These are phyloP conservation scores for Fraxinus nigra DNA, from an alignment of 305 asterid species.

Conservation along the genomic window DNA sequence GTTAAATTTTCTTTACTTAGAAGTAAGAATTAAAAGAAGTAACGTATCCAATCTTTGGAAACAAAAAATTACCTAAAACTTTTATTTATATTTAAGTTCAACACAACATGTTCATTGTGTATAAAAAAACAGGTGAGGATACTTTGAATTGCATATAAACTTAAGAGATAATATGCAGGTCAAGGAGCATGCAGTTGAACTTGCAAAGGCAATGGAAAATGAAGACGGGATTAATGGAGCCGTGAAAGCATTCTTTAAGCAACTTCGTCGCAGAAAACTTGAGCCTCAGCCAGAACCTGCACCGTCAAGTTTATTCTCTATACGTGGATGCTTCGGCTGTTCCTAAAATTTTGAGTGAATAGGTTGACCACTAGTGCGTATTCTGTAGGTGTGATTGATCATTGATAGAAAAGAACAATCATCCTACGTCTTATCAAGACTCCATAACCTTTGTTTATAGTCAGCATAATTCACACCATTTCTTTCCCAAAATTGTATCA, in stretches of 20 bases:
- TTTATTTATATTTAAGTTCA: neutral
- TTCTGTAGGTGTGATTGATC: slow-evolving; percentile 19
- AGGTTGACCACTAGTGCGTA: slow-evolving; percentile 16
- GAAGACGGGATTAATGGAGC: slow-evolving; percentile 97
- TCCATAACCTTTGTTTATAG: neutral
- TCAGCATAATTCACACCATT: neutral
- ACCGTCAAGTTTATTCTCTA: slow-evolving; percentile 47
- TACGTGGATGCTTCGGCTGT: slow-evolving; percentile 76
- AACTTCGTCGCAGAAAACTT: slow-evolving; percentile 53
- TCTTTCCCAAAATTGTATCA: neutral
- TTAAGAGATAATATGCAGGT: slow-evolving; percentile 51
- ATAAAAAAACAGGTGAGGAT: neutral
- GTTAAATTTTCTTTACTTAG: neutral
- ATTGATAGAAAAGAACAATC: neutral
- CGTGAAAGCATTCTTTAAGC: slow-evolving; percentile 84
- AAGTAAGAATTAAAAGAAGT: neutral
- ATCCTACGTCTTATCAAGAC: neutral
- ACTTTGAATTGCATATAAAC: slow-evolving; percentile 9
- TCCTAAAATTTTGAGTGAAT: slow-evolving; percentile 41
- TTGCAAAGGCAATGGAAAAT: slow-evolving; percentile 86
- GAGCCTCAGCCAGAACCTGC: slow-evolving; percentile 48
- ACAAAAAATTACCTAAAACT: neutral
- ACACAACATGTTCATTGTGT: neutral
- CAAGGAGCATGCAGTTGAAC: slow-evolving; percentile 76
- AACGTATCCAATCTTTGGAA: neutral